These are phyloP conservation scores for Gracilaria domingensis DNA, from an alignment of 23 red algal genomes.

Conservation along the genomic window DNA sequence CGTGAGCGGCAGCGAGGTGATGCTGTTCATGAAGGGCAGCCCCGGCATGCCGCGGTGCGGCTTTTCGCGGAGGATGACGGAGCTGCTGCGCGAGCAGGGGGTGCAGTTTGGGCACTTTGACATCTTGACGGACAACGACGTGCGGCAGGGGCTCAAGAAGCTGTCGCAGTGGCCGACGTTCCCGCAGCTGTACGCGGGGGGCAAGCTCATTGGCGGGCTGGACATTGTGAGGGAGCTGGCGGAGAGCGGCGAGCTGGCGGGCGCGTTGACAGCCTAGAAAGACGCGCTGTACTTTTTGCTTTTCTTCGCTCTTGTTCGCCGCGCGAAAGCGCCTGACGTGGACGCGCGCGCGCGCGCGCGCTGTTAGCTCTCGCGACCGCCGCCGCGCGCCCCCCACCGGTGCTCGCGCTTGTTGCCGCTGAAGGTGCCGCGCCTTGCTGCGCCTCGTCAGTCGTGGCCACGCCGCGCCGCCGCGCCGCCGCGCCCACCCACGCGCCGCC, in stretches of 20 bases:
- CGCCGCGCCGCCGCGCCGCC: too few relatives aligned
- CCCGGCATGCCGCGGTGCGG: constrained; percentile 79
- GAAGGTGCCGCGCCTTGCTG: too few relatives aligned
- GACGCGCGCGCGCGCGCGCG: too few relatives aligned
- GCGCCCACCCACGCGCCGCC: too few relatives aligned
- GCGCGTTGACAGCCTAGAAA: constrained; percentile 3
- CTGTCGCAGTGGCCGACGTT: constrained; percentile 91
- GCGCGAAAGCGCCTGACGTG: neutral
- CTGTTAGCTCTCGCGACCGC: neutral
- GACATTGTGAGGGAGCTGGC: constrained; percentile 89
- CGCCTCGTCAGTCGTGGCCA: too few relatives aligned
- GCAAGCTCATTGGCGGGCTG: constrained; percentile 88
- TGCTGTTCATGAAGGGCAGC: constrained; percentile 99
- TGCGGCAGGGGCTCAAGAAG: constrained; percentile 81
- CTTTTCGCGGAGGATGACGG: constrained; percentile 81
- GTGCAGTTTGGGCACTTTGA: constrained; percentile 84
- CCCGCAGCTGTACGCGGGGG: constrained; percentile 93
- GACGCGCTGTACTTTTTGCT: too few relatives aligned
- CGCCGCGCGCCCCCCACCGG: neutral
- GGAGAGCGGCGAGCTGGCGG: constrained; percentile 57
- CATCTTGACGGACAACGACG: constrained; percentile 81
- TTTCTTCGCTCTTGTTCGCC: neutral
- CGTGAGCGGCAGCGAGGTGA: constrained; percentile 45
- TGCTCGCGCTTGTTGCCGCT: too few relatives aligned
- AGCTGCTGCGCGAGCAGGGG: constrained; percentile 60